A percentile compares a stretch with the other conserved stretches of the same genome.
These are phyloP conservation scores for Globisporangium paddicum DNA, from an alignment of 352 stramenopile genomes.

Conservation along the genomic window DNA sequence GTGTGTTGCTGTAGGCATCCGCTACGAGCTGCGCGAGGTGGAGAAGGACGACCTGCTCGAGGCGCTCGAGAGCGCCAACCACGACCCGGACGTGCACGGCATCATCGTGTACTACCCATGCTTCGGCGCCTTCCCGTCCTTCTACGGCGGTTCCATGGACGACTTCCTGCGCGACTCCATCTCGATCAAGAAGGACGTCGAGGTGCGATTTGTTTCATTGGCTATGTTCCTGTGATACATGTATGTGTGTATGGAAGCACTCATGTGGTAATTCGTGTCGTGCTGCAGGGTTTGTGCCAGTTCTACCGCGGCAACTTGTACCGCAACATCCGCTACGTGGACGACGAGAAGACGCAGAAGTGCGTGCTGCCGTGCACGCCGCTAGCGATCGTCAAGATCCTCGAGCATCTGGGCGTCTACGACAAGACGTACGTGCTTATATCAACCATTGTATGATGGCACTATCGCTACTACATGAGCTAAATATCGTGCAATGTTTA, in stretches of 20 bases:
- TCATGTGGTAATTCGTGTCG: neutral
- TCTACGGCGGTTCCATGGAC: slow-evolving; percentile 96
- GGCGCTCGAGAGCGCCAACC: slow-evolving; percentile 92
- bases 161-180: slow-evolving; percentile 97
- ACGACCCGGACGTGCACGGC: slow-evolving; percentile 91
- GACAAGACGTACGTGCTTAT: slow-evolving; percentile 40
- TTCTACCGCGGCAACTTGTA: slow-evolving; percentile 97
- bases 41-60: slow-evolving; percentile 92
- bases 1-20: slow-evolving; percentile 56
- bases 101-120: slow-evolving; percentile 99
- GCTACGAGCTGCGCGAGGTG: slow-evolving; percentile 94
- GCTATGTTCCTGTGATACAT: neutral
- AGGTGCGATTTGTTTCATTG: slow-evolving; percentile 27
- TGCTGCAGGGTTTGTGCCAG: slow-evolving; percentile 81
- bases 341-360: slow-evolving; percentile 90
- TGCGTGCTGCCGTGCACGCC: slow-evolving; percentile 97
- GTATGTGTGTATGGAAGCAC: neutral
- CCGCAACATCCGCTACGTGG: slow-evolving; percentile 95
- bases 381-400: slow-evolving; percentile 93
- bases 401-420: slow-evolving; percentile 90
- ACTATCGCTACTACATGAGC: no score
- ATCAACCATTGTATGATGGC: neutral
- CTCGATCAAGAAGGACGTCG: slow-evolving; percentile 96
- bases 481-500: neutral
- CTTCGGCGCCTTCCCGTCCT: slow-evolving; percentile 95